Base-by-base conservation (phyloP, 495 filamentous ascomycete species). In the Coniosporium apollinis region DNA sequence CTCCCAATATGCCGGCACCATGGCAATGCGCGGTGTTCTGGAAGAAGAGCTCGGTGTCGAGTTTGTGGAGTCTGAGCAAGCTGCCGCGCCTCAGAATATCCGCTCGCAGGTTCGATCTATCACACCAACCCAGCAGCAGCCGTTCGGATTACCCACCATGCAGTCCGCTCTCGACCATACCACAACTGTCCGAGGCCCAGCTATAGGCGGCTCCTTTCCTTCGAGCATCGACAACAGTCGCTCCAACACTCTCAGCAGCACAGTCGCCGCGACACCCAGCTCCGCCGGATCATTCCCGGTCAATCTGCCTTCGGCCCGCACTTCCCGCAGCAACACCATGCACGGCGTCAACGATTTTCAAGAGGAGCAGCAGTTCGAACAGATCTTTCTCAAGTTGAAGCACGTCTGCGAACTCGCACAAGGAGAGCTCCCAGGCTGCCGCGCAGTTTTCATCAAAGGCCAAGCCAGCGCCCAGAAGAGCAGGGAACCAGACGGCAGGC, bases 341-440 rank as follows among this genome's bases (percentile, higher is more conserved):
- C 68, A 65, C 24, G 9, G 13, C 24, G 13, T 67, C 18, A 63
- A 82, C 38, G 81, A 82, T 33, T 70, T 65, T 20, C 76, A 81
- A 33, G 77, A 84, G 44, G 82, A 87, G 45, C 69, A 72, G 17
- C 63, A 73, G 3, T 92, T 94, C 46, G 82, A 89, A 36, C 72
- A 60, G 44, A 81, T 94, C 26, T 89, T 76, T 58, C 48, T 78
- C 29, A 73, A 74, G 28, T 66, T 92, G 14, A 68, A 69, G 13
- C 65, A 64, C 28, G 74, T 80, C 1, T 72, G 75, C 32, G 75
- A 76, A 9, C 54, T 74, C 25, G 71, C 77, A 28, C 67, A 79
- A 37, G 68, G 68, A 5, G 69, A 70, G 4, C 55, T 89, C 18
- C 81, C 79, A 1, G 55, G 59, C 25, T 69, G 82, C 29, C 70